Conservation (phyloP, 2,329 filamentous ascomycete species). For the Arthrobotrys sphaeroides region DNA sequence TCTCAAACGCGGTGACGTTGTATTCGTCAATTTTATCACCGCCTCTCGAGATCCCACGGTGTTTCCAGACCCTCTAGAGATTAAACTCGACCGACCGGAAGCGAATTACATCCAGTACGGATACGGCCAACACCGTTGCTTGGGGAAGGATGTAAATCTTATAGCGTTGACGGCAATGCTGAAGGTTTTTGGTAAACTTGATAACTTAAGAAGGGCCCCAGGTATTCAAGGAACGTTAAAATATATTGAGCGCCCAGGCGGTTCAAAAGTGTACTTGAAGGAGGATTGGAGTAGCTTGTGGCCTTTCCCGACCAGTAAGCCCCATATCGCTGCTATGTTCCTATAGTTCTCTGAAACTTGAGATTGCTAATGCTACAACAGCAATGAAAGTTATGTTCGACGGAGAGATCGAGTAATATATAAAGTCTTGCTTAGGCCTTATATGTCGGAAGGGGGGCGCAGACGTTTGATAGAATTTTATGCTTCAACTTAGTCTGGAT, state of each 20-base stretch:
- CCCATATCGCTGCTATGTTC: neutral
- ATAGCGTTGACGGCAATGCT: conserved; percentile 74
- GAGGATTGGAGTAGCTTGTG: conserved; percentile 72
- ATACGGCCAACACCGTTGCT: conserved; percentile 70
- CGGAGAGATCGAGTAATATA: conserved; percentile 14
- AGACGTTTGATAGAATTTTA: too few species aligned
- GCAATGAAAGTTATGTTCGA: conserved; percentile 52
- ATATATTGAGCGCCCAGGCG: conserved; percentile 69
- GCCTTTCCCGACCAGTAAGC: conserved; percentile 64
- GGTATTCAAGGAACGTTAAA: conserved; percentile 75
- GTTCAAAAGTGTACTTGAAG: conserved; percentile 71
- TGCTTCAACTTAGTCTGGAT: too few species aligned
- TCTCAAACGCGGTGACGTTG: conserved; percentile 68
- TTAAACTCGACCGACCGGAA: conserved; percentile 72
- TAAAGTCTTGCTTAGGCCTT: too few species aligned
- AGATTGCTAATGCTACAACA: neutral
- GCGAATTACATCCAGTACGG: conserved; percentile 73
- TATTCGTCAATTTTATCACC: conserved; percentile 71
- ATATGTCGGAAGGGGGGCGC: neutral
- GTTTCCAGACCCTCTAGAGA: conserved; percentile 71
- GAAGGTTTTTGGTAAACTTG: conserved; percentile 70
- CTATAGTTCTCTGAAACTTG: neutral
- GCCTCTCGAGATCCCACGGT: conserved; percentile 68
- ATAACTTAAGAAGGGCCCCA: conserved; percentile 70
- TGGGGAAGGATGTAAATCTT: conserved; percentile 71